Evolutionary conservation across 192 early-diverging fungal genomes (phyloP).

Genomic region (Thamnidium elegans): DNA sequence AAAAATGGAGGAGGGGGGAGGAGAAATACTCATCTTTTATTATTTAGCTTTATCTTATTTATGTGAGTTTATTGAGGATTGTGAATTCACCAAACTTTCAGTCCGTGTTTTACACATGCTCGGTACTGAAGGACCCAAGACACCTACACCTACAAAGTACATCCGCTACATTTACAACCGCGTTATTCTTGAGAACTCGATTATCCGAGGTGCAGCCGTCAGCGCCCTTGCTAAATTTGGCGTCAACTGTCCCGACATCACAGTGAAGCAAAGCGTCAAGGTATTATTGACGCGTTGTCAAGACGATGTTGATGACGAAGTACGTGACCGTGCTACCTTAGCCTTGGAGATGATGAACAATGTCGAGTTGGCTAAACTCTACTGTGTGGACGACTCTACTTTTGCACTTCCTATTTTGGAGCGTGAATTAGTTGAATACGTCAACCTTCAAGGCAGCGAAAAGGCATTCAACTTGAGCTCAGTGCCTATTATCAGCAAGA

Average conservation of each 20-base stretch:
- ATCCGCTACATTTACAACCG: constrained; percentile 99
- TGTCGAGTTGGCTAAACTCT: constrained; percentile 50
- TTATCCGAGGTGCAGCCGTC: constrained; percentile 95
- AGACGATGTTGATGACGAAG: constrained; percentile 98
- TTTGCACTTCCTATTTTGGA: constrained; percentile 86
- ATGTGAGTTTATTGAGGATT: constrained; percentile 99
- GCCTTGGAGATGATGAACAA: constrained; percentile 78
- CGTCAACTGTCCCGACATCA: constrained; percentile 67
- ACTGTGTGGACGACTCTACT: constrained; percentile 60
- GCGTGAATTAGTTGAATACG: constrained; percentile 82
- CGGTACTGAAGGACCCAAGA: constrained; percentile 91
- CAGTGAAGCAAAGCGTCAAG: constrained; percentile 69
- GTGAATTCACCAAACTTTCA: constrained; percentile 98
- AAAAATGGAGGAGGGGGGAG: not conserved
- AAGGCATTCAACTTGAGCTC: constrained; percentile 73
- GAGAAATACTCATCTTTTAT: not conserved
- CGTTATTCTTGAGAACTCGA: constrained; percentile 95
- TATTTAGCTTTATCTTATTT: constrained; percentile 81
- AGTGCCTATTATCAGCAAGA: constrained; percentile 80
- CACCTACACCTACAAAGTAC: constrained; percentile 88
- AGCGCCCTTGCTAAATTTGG: constrained; percentile 94
- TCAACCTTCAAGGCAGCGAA: constrained; percentile 62
- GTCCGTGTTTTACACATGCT: constrained; percentile 94
- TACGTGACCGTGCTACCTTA: constrained; percentile 92
- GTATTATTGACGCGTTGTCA: constrained; percentile 86